Base-by-base conservation (phyloP, 768 basidiomycete genomes). In the Terana coerulea region DNA sequence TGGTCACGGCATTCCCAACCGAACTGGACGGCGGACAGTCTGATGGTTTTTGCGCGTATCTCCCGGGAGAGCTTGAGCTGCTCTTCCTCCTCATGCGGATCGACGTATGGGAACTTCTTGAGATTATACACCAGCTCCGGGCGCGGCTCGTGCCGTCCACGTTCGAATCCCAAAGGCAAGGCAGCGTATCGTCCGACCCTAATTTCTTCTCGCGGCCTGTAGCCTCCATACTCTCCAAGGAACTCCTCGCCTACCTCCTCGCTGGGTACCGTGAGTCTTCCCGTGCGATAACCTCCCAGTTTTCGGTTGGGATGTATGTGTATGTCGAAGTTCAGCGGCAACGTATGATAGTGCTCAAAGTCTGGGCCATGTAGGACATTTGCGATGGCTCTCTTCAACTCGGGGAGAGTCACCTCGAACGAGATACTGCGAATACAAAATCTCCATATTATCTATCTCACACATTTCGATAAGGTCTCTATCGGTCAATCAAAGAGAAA, bases 1-100 rank as follows among this genome's bases (percentile, higher is more conserved):
- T 67, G 62, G 57, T 83, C 81, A 15, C 81, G 72, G 52, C 81
- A 84, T 57, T 73, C 68, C 82, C 81, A 81, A 10, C 80, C 78
- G 55, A 83, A 83, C 56, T 84, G 82, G 21, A 86, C 55, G 3
- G 64, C 59, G 3, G 54, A 53, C 41, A 83, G 57, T 5, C 54
- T 49, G 19, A 78, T 64, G 5, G 36, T 29, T 15, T 59, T 55
- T 3, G 54, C 29, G 15, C 61, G 56, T 9, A 79, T 66, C 24
- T 69, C 54, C 24, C 44, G 36, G 24, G 46, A 33, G 14, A 46
- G 21, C 7, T 28, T 34, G 3, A 29, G 43, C 30, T 50, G 56
- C 14, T 50, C 46, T 17, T 39, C 53, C 14, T 25, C 34, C 9
- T 42, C 29, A 34, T 51, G 29, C 24, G 52, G 53, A 28, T 40